Evolutionary conservation across 495 filamentous ascomycete genomes (phyloP).

Genomic region (Podospora conica): DNA sequence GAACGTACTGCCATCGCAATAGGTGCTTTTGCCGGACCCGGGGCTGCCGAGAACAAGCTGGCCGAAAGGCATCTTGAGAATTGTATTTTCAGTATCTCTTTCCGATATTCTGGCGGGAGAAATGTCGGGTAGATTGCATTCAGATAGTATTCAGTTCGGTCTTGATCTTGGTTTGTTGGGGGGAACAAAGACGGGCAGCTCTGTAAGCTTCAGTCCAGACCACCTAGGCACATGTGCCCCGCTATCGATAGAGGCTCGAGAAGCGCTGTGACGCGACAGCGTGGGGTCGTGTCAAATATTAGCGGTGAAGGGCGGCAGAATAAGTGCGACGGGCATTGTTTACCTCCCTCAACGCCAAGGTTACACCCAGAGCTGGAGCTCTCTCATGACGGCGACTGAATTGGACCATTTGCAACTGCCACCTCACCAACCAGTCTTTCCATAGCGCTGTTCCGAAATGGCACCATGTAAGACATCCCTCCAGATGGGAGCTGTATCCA

Average conservation of each 20-base stretch:
- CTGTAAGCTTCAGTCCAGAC: neutral
- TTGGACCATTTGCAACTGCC: neutral
- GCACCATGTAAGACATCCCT: constrained; percentile 31
- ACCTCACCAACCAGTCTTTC: neutral
- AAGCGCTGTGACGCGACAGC: constrained; percentile 3
- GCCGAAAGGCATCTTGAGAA: constrained; percentile 42
- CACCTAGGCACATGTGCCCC: neutral
- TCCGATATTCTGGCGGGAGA: neutral
- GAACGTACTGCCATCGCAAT: constrained; percentile 79
- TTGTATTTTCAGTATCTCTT: constrained; percentile 2
- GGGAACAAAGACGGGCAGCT: neutral
- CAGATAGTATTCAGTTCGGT: neutral
- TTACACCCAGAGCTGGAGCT: neutral
- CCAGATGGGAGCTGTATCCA: neutral
- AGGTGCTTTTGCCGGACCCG: constrained; percentile 92
- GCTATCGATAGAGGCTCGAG: neutral
- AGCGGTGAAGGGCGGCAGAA: constrained; percentile 10
- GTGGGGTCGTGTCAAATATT: constrained; percentile 10
- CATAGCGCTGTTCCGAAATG: constrained; percentile 17
- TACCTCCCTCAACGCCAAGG: constrained; percentile 4
- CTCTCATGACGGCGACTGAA: neutral
- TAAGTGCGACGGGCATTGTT: constrained; percentile 7
- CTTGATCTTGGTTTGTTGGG: neutral
- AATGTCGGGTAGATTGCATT: neutral
- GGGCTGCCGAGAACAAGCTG: constrained; percentile 90